Conservation (phyloP, 1,284 basidiomycete species). For the Cutaneotrichosporon dermatis region DNA sequence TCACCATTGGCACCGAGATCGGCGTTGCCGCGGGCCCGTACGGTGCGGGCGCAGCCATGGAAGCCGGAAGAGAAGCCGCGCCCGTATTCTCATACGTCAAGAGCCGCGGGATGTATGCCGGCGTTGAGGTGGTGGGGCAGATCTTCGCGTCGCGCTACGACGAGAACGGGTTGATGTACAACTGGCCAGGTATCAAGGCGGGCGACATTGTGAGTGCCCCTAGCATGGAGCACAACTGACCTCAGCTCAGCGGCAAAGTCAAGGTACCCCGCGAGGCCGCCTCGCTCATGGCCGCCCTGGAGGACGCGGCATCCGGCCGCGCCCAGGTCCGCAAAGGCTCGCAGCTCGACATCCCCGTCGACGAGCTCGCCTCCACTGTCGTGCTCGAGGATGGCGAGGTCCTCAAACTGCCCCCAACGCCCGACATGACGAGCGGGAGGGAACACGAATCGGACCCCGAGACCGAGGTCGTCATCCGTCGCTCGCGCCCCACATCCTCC, state of each 20-base stretch:
- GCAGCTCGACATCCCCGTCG: constrained; percentile 36
- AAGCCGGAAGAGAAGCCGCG: constrained; percentile 50
- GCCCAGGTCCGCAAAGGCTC: constrained; percentile 50
- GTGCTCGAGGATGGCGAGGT: constrained; percentile 47
- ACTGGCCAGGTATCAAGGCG: constrained; percentile 50
- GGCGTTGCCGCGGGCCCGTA: constrained; percentile 54
- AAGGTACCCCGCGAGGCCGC: constrained; percentile 50
- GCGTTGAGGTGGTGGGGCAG: constrained; percentile 51
- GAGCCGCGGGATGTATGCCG: constrained; percentile 51
- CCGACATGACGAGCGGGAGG: constrained; percentile 41
- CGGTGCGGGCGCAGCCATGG: constrained; percentile 52
- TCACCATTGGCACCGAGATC: constrained; percentile 53
- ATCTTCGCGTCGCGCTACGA: constrained; percentile 49
- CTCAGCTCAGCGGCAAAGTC: constrained; percentile 49
- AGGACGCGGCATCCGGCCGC: constrained; percentile 54
- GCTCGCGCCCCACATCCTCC: constrained; percentile 24
- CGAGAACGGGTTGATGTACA: constrained; percentile 48
- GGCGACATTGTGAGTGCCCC: constrained; percentile 46
- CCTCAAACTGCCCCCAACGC: constrained; percentile 51
- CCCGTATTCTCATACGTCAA: constrained; percentile 50
- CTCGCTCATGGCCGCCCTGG: constrained; percentile 49
- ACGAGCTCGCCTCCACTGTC: constrained; percentile 11
- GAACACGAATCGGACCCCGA: constrained; percentile 44
- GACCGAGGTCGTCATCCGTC: constrained; percentile 29
- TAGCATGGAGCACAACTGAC: background rate